Evolutionary conservation across 257 asterid species (phyloP).

Genomic region (Euphrasia confusa): DNA sequence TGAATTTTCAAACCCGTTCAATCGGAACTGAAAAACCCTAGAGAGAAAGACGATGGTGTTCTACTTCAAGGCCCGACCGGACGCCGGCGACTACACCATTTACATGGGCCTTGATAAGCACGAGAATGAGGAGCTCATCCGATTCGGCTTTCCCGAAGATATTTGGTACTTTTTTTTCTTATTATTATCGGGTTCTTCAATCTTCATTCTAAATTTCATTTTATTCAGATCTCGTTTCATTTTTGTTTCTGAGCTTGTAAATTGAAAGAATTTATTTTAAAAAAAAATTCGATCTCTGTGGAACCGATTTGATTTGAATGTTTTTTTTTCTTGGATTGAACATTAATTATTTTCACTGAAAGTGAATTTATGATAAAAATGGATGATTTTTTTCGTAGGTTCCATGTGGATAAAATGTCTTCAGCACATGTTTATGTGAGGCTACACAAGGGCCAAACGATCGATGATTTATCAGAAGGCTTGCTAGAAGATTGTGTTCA

Average conservation of each 20-base stretch:
- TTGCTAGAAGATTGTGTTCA: conserved; percentile 94
- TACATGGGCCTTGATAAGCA: conserved; percentile 92
- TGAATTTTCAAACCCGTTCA: background rate
- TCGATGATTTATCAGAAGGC: conserved; percentile 89
- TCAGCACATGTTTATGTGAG: conserved; percentile 98
- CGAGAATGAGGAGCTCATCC: conserved; percentile 97
- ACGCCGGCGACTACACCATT: conserved; percentile 83
- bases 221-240: conserved; percentile 1
- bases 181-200: no score
- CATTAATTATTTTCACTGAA: no score
- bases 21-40: conserved; percentile 33
- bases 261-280: no score
- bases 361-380: no score
- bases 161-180: conserved; percentile 54
- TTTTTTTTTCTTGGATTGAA: no score
- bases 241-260: background rate
- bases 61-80: conserved; percentile 91
- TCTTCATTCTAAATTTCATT: background rate
- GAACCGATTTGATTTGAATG: no score
- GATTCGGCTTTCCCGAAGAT: conserved; percentile 81
- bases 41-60: conserved; percentile 54
- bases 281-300: no score
- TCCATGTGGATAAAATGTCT: conserved; percentile 98
- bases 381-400: conserved; percentile 43
- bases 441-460: conserved; percentile 71